Percentiles rank a stretch among this genome's conserved stretches.
These are phyloP conservation scores for Alternaria triticina DNA, from an alignment of 2,329 filamentous ascomycete genomes.

Conservation along the genomic window DNA sequence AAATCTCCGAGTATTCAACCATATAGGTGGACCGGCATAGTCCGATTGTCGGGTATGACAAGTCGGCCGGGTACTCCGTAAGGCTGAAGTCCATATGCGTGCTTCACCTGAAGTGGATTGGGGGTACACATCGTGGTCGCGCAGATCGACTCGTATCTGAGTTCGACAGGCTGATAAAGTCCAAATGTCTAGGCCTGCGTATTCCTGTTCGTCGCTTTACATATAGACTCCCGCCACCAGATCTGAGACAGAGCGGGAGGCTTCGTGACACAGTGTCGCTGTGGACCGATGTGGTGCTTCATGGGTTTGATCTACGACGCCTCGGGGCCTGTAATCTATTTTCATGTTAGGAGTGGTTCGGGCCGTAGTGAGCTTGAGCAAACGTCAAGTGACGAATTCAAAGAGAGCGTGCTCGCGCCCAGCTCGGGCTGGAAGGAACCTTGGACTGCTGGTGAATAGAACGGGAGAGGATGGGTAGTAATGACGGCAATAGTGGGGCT, in stretches of 20 bases:
- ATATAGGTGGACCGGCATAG: constrained; percentile 16
- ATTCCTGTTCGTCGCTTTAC: constrained; percentile 3
- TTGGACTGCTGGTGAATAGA: not conserved
- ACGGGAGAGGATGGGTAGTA: not conserved
- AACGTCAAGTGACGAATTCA: not conserved
- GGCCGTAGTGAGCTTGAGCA: not conserved
- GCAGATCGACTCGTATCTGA: constrained; percentile 10
- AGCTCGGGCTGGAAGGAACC: not conserved
- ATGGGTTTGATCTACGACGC: not conserved
- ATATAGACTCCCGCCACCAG: constrained; percentile 15
- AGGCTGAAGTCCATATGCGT: constrained; percentile 18
- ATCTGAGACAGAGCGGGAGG: constrained; percentile 25
- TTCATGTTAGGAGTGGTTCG: not conserved
- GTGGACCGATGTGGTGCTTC: not conserved
- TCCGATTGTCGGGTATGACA: constrained; percentile 21
- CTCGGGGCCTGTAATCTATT: not conserved
- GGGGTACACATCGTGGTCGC: not conserved
- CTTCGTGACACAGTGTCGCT: constrained; percentile 11
- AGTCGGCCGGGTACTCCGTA: constrained; percentile 12
- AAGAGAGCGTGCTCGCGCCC: not conserved
- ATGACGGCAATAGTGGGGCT: not conserved
- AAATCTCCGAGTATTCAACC: constrained; percentile 19
- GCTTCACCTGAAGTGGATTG: constrained; percentile 2
- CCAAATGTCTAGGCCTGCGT: not conserved
- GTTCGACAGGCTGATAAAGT: not conserved